Evolutionary conservation across 2,329 filamentous ascomycete species (phyloP).

Genomic region (Gnomoniopsis smithogilvyi): DNA sequence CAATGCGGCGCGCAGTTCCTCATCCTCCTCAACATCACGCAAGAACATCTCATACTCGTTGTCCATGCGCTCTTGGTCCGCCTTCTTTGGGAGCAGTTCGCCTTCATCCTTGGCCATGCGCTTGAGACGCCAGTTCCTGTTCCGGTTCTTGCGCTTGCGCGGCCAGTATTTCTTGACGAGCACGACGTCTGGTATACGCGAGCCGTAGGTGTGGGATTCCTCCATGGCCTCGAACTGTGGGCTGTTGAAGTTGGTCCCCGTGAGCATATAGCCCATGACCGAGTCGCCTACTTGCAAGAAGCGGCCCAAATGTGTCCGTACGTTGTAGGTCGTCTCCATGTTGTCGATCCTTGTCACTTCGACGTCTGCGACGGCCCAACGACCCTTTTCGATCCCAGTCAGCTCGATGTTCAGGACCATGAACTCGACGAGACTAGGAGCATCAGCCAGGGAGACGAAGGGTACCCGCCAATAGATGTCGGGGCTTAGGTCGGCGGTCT

Average conservation of each 20-base stretch:
- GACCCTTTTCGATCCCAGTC: conserved; percentile 70
- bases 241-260: conserved; percentile 91
- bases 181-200: conserved; percentile 84
- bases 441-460: conserved; percentile 79
- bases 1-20: conserved; percentile 79
- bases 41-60: conserved; percentile 97
- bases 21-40: conserved; percentile 93
- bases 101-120: conserved; percentile 89
- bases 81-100: conserved; percentile 80
- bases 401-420: conserved; percentile 93
- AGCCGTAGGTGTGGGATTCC: conserved; percentile 69
- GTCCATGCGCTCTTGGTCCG: conserved; percentile 85
- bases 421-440: conserved; percentile 84
- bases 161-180: conserved; percentile 97
- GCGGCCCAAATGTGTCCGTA: conserved; percentile 82
- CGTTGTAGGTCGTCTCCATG: conserved; percentile 84
- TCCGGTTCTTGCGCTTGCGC: conserved; percentile 76
- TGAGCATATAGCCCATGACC: conserved; percentile 89
- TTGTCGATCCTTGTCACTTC: conserved; percentile 86
- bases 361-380: conserved; percentile 80
- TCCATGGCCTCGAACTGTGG: conserved; percentile 80
- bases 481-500: conserved; percentile 81
- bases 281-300: conserved; percentile 87
- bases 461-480: conserved; percentile 88
- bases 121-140: conserved; percentile 90